Base-by-base conservation (phyloP, 2,329 filamentous ascomycete genomes). In the Ramularia endophylla region DNA sequence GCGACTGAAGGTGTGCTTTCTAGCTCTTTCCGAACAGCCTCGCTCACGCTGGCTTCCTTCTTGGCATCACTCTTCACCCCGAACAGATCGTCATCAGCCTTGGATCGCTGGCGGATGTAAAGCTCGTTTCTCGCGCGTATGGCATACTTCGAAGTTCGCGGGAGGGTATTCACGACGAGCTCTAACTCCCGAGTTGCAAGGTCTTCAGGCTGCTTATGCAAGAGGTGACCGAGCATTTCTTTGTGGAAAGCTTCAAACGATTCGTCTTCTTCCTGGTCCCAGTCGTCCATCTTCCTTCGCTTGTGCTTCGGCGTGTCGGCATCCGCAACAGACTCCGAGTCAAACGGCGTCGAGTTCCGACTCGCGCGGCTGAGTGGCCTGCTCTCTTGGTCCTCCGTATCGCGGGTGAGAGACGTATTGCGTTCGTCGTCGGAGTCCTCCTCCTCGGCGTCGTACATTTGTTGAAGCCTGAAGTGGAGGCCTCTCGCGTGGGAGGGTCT, bases 341-440 rank as follows among this genome's bases (percentile, higher is more conserved):
- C 75, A 44, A 73, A 76, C 2, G 71, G 67, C 22, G 72, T 73
- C 12, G 72, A 71, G 27, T 57, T 69, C 45, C 71, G 69, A 50
- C 72, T 78, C 59, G 75, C 72, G 30, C 84, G 86, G 62, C 86
- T 95, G 32, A 81, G 80, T 36, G 84, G 84, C 30, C 84, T 78
- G 49, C 86, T 94, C 46, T 92, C 89, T 25, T 81, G 80, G 51
- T 92, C 89, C 59, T 94, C 89, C 0, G 86, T 94, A 59, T 89
- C 87, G 33, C 82, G 75, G 3, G 77, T 78, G 36, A 81, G 65
- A 9, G 83, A 79, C 25, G 77, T 83, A 36, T 73, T 67, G 34
- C 77, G 77, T 49, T 95, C 71, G 41, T 73, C 89, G 50, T 95
- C 89, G 0, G 87, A 94, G 61, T 27, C 83, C 84, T 25, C 22